These are phyloP conservation scores for Ascochyta fabae DNA, from an alignment of 2,329 filamentous ascomycete genomes.

Conservation along the genomic window DNA sequence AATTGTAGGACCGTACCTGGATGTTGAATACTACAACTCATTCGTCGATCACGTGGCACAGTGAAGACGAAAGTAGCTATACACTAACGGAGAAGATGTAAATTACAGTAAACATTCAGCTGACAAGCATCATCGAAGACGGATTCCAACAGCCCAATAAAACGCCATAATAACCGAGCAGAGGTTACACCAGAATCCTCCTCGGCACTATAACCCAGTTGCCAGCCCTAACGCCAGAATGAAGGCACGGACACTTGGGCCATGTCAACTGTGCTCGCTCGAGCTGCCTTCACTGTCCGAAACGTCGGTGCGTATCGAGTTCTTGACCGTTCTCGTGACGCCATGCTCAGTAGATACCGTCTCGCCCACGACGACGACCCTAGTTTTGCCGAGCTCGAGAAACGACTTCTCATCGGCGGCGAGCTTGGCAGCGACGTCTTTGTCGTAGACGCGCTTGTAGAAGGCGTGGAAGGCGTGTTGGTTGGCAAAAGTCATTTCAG, in stretches of 20 bases:
- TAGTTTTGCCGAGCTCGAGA: slow-evolving; percentile 27
- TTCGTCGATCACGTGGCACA: background rate
- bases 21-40: too few relatives aligned
- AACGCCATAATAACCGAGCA: slow-evolving; percentile 1
- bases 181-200: slow-evolving; percentile 4
- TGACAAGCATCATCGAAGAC: too few relatives aligned
- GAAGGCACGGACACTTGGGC: background rate
- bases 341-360: slow-evolving; percentile 26
- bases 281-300: slow-evolving; percentile 24
- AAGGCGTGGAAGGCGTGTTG: slow-evolving; percentile 35
- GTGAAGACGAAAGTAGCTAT: background rate
- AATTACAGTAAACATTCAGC: too few relatives aligned
- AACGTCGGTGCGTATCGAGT: slow-evolving; percentile 8
- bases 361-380: slow-evolving; percentile 37
- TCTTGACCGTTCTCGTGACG: slow-evolving; percentile 14
- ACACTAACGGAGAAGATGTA: too few relatives aligned
- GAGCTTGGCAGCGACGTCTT: slow-evolving; percentile 28
- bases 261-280: slow-evolving; percentile 18
- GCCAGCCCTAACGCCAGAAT: slow-evolving; percentile 4
- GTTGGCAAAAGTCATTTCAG: slow-evolving; percentile 32
- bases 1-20: too few relatives aligned
- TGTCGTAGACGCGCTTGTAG: slow-evolving; percentile 33
- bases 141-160: background rate
- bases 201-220: background rate
- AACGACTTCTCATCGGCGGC: slow-evolving; percentile 36